Conservation (phyloP, 441 rosid species). For the Oxalis stricta region DNA sequence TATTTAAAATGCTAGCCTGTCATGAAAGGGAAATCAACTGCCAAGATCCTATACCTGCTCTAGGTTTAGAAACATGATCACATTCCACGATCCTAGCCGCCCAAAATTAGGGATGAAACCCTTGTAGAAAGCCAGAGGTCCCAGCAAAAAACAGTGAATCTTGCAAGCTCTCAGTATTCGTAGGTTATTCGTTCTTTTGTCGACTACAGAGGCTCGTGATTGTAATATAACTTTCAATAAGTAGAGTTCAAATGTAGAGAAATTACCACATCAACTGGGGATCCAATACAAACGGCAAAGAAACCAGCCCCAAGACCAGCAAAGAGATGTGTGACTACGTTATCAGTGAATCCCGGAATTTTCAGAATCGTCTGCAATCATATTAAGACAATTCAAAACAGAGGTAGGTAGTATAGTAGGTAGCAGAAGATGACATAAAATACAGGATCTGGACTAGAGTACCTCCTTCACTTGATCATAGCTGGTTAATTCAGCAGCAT, state of each 20-base stretch:
- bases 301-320: conserved; percentile 96
- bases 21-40: not conserved
- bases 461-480: conserved; percentile 98
- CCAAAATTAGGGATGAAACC: conserved; percentile 97
- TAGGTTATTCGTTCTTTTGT: not conserved
- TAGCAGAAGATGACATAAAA: conserved; percentile 1
- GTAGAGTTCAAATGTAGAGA: conserved; percentile 11
- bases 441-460: not conserved
- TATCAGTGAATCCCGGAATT: conserved; percentile 90
- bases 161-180: not conserved
- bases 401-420: conserved; percentile 2
- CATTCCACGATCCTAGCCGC: conserved; percentile 97
- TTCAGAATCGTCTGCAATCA: conserved; percentile 66
- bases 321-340: conserved; percentile 77
- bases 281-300: conserved; percentile 90
- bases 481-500: conserved; percentile 97
- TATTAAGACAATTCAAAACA: conserved; percentile 1
- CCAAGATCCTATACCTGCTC: conserved; percentile 53
- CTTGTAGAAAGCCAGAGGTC: conserved; percentile 85
- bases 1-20: not conserved
- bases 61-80: conserved; percentile 91
- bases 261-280: conserved; percentile 94
- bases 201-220: too few relatives aligned
- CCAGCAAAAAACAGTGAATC: conserved; percentile 31
- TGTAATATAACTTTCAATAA: not conserved